A percentile compares a stretch with the other conserved stretches of the same genome.
Conservation (phyloP, 176 grass and related monocot species). For the Aegilops speltoides region DNA sequence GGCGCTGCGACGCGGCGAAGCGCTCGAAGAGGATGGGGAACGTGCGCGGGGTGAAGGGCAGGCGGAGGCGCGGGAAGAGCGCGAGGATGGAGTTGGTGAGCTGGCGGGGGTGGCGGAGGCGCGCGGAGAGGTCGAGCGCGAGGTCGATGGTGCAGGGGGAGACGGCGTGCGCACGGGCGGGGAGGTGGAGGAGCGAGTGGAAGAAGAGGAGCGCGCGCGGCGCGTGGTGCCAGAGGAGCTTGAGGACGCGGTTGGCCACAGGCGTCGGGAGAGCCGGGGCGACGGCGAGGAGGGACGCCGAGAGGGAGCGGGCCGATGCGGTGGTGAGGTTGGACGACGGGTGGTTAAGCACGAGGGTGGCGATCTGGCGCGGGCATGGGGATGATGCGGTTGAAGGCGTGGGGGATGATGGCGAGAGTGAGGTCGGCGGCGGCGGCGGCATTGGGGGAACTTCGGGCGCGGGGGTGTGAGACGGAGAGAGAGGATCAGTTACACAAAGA, state of each 20-base stretch:
- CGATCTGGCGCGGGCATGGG: conserved; percentile 36
- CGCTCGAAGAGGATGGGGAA: conserved; percentile 79
- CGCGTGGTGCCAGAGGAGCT: conserved; percentile 72
- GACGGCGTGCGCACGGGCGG: conserved; percentile 35
- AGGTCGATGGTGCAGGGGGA: conserved; percentile 66
- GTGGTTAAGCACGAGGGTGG: conserved; percentile 46
- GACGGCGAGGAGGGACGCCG: conserved; percentile 44
- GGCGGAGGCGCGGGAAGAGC: conserved; percentile 50
- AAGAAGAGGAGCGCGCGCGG: conserved; percentile 92
- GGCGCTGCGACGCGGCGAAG: conserved; percentile 52
- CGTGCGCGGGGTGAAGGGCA: conserved; percentile 70
- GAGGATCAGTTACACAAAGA: neutral
- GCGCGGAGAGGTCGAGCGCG: conserved; percentile 75
- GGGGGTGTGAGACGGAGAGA: neutral
- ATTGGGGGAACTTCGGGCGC: neutral
- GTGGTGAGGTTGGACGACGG: conserved; percentile 41
- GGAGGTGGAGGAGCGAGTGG: conserved; percentile 71
- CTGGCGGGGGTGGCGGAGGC: conserved; percentile 51
- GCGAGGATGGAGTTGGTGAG: conserved; percentile 57
- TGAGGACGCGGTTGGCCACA: conserved; percentile 63
- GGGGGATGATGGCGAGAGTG: neutral
- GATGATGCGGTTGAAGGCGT: neutral
- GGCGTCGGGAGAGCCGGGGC: conserved; percentile 20
- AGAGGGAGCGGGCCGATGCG: conserved; percentile 50
- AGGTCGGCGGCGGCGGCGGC: conserved; percentile 7